Conservation (phyloP, 805 yeast species). For the Yarrowia sp. region DNA sequence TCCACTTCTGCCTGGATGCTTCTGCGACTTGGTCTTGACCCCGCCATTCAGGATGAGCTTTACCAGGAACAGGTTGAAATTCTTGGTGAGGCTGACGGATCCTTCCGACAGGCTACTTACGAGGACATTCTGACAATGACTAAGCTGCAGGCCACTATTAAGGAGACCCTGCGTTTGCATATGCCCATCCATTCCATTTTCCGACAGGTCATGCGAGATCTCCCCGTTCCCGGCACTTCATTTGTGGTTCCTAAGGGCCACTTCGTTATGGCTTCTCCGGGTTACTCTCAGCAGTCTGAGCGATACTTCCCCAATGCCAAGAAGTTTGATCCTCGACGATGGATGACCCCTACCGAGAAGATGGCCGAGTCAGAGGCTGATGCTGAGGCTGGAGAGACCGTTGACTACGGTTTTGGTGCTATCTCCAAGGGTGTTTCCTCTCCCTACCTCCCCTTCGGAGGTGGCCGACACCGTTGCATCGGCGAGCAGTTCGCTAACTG, state of each 20-base stretch:
- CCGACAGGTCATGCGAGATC: conserved; percentile 82
- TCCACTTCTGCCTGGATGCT: conserved; percentile 95
- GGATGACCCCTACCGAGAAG: conserved; percentile 54
- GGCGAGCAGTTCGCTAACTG: conserved; percentile 98
- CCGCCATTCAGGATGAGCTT: conserved; percentile 82
- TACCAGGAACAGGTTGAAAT: conserved; percentile 75
- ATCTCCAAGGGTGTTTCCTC: conserved; percentile 95
- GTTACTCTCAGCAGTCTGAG: conserved; percentile 81
- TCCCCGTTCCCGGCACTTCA: conserved; percentile 78
- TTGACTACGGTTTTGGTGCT: conserved; percentile 97
- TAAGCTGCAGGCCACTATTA: conserved; percentile 79
- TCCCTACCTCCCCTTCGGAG: conserved; percentile 97
- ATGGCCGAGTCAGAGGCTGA: conserved; percentile 44
- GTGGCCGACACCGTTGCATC: conserved; percentile 99
- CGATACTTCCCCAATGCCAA: conserved; percentile 79
- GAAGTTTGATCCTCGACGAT: conserved; percentile 83
- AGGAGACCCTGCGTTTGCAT: conserved; percentile 94
- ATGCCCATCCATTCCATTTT: conserved; percentile 95
- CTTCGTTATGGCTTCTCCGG: conserved; percentile 91
- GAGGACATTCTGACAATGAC: conserved; percentile 86
- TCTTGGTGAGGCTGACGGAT: conserved; percentile 50
- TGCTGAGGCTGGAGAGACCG: conserved; percentile 49
- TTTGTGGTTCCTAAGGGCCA: conserved; percentile 89
- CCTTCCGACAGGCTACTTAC: conserved; percentile 69
- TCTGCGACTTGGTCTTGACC: conserved; percentile 86